Base-by-base conservation (phyloP, 371 early-diverging fungal genomes). In the Apophysomyces elegans region DNA sequence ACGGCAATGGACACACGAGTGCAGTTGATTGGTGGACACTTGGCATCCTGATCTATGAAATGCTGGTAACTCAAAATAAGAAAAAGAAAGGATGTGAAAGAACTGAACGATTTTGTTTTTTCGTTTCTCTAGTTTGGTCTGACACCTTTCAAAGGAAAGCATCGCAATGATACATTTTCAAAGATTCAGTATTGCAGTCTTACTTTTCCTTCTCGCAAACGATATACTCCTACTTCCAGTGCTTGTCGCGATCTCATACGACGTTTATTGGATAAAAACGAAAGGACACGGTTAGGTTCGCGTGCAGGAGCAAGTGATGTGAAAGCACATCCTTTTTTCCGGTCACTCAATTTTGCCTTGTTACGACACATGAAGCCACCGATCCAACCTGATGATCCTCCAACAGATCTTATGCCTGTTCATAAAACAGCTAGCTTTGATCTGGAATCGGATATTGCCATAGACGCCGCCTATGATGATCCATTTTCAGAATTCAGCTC, bases 21-120 rank as follows among this genome's bases (percentile, higher is more conserved):
- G 88, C 92, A 0, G 97, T 96, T 7, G 99, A 99, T 79, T 97
- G 99, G 95, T 99, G 99, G 99, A 96, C 98, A 11, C 75, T 99
- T 13, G 99, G 99, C 13, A 95, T 99, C 36, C 80, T 99, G 35
- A 88, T 99, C n/a, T 99, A 94, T 73, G 99, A 99, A 79, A 96
- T 99, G 96, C 84, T 98, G 76, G 91, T 90, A 80, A 65, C 63
- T 39, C 8, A 5, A 62, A 37, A 38, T 18, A 38, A 26, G 13
- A 36, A 78, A 50, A 61, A 65, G 14, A 63, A 70, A 44, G 64
- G 76, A 8, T 18, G 26, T 5, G 7, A 1, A 21, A 7, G 60
- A 2, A 21, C 14, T 35, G 54, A 12, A 37, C 2, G 32, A 58
- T 7, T 16, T n/a, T 7, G 0, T 1, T n/a, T n/a, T 47, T 13